Evolutionary conservation across 1,284 basidiomycete species (phyloP), one percentile per base, ranked within the genome.

Genomic region (Erythrobasidium hasegawianum): DNA sequence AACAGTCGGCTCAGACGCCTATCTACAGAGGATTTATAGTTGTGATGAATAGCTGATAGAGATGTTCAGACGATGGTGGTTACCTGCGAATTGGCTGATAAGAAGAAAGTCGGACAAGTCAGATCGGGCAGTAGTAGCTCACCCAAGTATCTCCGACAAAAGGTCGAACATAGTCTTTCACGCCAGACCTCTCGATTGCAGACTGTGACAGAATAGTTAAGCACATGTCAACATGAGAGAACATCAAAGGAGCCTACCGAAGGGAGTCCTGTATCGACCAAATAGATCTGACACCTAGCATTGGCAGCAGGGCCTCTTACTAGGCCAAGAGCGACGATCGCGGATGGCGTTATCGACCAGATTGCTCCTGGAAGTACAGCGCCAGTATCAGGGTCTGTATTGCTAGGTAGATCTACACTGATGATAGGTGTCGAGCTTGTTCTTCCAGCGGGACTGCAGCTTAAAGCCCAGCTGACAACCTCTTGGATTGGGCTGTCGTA

Each of bases 371-470:
- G 20, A 43, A 40, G 13, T 9, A 52, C 33, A 33, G 13, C 20
- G 33, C 61, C 62, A 8, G 62, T 60, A 40, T 69, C 68, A 4
- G 68, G 68, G 49, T 69, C 68, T 8, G 64, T 57, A 26, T 62
- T 64, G 24, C 61, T 65, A 1, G 68, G 68, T n/a, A 69, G 52
- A 50, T 69, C 68, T 0, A 69, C 60, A 20, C 47, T 54, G n/a
- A 66, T 33, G 52, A 59, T 60, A 11, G 54, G 62, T 8, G 62
- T 58, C 33, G 47, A 52, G 2, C 27, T 54, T 8, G 39, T 57
- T n/a, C 24, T 41, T 13, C 27, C 39, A 41, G 38, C 22, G 9
- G 60, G 67, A 22, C 55, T 58, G 40, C 49, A 64, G 41, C 49
- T 53, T 24, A 53, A 49, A 33, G 57, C 57, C 68, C 45, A 65